phyloP scores from a whole-genome alignment of 2,329 filamentous ascomycete species.

The Torrubiellomyces zombiae region DNA sequence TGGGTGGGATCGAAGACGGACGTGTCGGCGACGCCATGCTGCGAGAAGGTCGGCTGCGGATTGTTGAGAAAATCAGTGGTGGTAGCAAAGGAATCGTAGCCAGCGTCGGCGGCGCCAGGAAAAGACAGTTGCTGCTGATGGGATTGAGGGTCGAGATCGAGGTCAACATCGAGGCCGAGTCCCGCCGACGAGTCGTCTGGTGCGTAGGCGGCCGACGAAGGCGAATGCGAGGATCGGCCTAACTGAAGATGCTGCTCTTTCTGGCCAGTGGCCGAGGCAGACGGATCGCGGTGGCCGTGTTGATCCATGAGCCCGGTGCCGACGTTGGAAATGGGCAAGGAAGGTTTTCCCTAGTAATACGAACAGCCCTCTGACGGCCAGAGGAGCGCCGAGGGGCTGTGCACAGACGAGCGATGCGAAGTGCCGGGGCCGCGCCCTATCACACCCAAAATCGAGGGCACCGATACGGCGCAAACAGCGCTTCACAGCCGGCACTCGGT shows the following conservation, averaged over 20 bases:
- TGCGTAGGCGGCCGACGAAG: constrained; percentile 40
- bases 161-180: constrained; percentile 41
- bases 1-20: constrained; percentile 24
- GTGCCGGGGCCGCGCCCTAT: constrained; percentile 6
- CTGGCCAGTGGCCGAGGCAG: constrained; percentile 30
- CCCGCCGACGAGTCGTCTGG: constrained; percentile 29
- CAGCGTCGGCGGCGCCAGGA: constrained; percentile 11
- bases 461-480: constrained; percentile 2
- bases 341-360: constrained; percentile 25
- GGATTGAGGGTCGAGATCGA: constrained; percentile 30
- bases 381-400: constrained; percentile 15
- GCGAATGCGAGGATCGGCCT: constrained; percentile 46
- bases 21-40: constrained; percentile 18
- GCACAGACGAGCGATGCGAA: constrained; percentile 9
- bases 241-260: constrained; percentile 44
- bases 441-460: constrained; percentile 3
- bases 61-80: constrained; percentile 32
- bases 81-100: constrained; percentile 27
- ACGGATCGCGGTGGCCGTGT: constrained; percentile 34
- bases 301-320: constrained; percentile 22
- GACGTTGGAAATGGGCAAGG: constrained; percentile 15
- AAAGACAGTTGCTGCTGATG: constrained; percentile 20
- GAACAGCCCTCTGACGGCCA: constrained; percentile 27
- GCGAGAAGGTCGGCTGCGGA: constrained; percentile 16
- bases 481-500: no score